Evolutionary conservation across 2,329 filamentous ascomycete genomes (phyloP).

Genomic region (Arachnomyces sp.): DNA sequence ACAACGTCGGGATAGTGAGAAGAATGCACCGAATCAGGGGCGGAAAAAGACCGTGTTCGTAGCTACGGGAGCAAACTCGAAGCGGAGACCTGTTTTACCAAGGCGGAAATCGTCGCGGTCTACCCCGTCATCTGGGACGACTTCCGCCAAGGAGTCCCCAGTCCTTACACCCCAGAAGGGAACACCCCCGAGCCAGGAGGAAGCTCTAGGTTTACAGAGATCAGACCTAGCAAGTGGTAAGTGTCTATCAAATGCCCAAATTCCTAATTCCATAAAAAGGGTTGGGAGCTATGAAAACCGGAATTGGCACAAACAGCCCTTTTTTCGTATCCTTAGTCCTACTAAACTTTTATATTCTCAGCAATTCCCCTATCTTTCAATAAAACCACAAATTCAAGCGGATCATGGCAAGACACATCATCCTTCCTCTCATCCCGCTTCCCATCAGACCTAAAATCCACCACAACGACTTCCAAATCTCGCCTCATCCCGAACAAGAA

Average conservation of each 20-base stretch:
- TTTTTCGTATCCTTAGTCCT: neutral
- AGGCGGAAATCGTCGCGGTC: conserved; percentile 31
- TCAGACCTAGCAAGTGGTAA: too few relatives aligned
- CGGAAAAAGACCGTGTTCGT: conserved; percentile 24
- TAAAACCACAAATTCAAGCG: neutral
- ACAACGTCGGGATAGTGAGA: conserved; percentile 1
- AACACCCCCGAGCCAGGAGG: too few relatives aligned
- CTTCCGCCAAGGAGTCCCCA: neutral
- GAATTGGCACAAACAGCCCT: too few relatives aligned
- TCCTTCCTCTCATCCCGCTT: neutral
- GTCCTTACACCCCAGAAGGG: too few relatives aligned
- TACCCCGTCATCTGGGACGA: conserved; percentile 16
- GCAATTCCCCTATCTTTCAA: neutral
- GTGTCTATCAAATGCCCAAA: too few relatives aligned
- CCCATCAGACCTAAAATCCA: neutral
- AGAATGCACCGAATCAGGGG: conserved; percentile 8
- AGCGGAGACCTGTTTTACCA: conserved; percentile 24
- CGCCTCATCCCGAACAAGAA: neutral
- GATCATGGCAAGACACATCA: neutral
- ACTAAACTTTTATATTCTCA: neutral
- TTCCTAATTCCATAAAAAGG: too few relatives aligned
- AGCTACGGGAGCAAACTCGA: conserved; percentile 20
- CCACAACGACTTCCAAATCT: conserved; percentile 2
- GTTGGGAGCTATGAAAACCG: too few relatives aligned
- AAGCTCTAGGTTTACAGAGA: too few relatives aligned